A percentile compares a stretch with the other conserved stretches of the same genome.
These are phyloP conservation scores for Suillus luteus DNA, from an alignment of 768 basidiomycete genomes.

Conservation along the genomic window DNA sequence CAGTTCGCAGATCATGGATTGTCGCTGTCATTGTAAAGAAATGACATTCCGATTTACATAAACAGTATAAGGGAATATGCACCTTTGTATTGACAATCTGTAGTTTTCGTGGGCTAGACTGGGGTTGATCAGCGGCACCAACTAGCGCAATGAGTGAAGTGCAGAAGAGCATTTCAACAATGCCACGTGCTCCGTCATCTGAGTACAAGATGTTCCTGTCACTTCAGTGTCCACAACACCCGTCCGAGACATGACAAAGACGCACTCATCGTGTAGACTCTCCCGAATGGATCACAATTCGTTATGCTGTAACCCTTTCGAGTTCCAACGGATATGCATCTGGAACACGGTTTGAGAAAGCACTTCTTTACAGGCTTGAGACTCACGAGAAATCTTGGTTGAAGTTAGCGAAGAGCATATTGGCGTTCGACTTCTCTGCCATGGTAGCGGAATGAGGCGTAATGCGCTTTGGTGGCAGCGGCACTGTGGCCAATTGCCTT, in stretches of 20 bases:
- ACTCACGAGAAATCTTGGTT: conserved; percentile 96
- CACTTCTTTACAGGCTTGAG: not conserved
- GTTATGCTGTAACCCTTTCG: conserved; percentile 96
- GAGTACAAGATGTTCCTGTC: conserved; percentile 1
- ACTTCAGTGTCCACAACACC: not conserved
- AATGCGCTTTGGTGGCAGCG: not conserved
- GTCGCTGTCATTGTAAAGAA: conserved; percentile 56
- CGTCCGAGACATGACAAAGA: conserved; percentile 37
- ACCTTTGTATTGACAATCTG: conserved; percentile 99
- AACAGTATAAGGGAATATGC: conserved; percentile 22
- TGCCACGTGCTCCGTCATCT: conserved; percentile 94
- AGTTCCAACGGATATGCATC: conserved; percentile 93
- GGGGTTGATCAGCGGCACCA: conserved; percentile 90
- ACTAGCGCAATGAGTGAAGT: conserved; percentile 97
- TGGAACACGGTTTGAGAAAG: conserved; percentile 25
- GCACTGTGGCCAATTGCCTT: too few relatives aligned
- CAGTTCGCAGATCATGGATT: conserved; percentile 98
- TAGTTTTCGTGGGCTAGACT: conserved; percentile 87
- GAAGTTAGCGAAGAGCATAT: conserved; percentile 89
- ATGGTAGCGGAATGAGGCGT: conserved; percentile 25
- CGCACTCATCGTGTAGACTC: conserved; percentile 94
- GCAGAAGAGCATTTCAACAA: conserved; percentile 99
- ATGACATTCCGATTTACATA: conserved; percentile 4
- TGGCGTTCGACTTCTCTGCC: conserved; percentile 44
- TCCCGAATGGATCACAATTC: conserved; percentile 96